These are phyloP conservation scores for Phytophthora agathidicida DNA, from an alignment of 352 stramenopile genomes.

Conservation along the genomic window DNA sequence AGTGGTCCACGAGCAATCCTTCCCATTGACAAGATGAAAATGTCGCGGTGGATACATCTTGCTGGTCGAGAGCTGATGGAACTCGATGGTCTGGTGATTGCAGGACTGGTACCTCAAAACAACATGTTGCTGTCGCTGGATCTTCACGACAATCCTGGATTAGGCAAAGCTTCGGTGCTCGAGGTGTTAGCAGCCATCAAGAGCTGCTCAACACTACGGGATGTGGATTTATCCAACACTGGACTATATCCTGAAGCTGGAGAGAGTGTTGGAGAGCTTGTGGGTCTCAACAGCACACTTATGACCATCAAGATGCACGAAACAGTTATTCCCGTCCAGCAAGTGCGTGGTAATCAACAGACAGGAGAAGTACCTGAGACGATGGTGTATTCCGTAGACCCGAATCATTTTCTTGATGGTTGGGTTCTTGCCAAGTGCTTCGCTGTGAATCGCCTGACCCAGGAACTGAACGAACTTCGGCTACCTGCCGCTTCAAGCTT, in stretches of 20 bases:
- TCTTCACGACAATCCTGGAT: slow-evolving; percentile 57
- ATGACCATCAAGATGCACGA: slow-evolving; percentile 67
- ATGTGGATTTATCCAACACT: slow-evolving; percentile 61
- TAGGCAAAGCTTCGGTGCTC: slow-evolving; percentile 58
- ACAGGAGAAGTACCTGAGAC: slow-evolving; percentile 26
- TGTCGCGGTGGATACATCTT: slow-evolving; percentile 64
- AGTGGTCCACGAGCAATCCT: slow-evolving; percentile 49
- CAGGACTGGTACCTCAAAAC: slow-evolving; percentile 64
- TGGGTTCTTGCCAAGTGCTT: slow-evolving; percentile 79
- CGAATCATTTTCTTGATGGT: slow-evolving; percentile 56
- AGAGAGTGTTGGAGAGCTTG: slow-evolving; percentile 61
- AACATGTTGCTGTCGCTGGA: slow-evolving; percentile 64
- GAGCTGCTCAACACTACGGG: slow-evolving; percentile 54
- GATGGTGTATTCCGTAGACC: slow-evolving; percentile 35
- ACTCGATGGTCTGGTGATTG: slow-evolving; percentile 67
- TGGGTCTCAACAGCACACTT: slow-evolving; percentile 65
- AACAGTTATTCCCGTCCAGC: slow-evolving; percentile 46
- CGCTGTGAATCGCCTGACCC: slow-evolving; percentile 62
- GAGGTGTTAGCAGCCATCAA: slow-evolving; percentile 62
- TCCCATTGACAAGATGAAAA: slow-evolving; percentile 65
- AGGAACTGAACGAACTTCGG: slow-evolving; percentile 61
- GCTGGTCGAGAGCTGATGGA: slow-evolving; percentile 45
- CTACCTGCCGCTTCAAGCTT: slow-evolving; percentile 30
- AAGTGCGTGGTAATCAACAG: slow-evolving; percentile 49
- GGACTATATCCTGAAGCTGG: slow-evolving; percentile 65